Base-by-base conservation (phyloP, 768 basidiomycete genomes). In the Boletellus ananiceps region DNA sequence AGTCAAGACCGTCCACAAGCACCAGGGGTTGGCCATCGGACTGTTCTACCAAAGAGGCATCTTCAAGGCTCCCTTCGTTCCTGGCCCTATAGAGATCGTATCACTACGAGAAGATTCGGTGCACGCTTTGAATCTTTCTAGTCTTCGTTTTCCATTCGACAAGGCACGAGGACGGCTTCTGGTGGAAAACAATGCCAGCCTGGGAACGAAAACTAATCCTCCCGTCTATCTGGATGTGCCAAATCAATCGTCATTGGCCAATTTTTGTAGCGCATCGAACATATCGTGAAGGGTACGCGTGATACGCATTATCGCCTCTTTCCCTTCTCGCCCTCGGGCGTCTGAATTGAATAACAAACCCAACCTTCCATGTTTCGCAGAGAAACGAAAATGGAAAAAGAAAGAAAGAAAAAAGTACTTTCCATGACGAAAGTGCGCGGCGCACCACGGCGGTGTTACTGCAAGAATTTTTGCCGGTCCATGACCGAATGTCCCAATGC, bases 271-370 rank as follows among this genome's bases (percentile, higher is more conserved):
- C n/a, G 21, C 13, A 25, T 49, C 18, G 9, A 48, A 35, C 35
- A 42, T 41, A 37, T 16, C 18, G 18, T 31, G 42, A 25, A 21
- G 18, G 39, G 32, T 8, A 9, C 40, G 38, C 29, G 11, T 39
- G 61, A 63, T 61, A 43, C 55, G 59, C 50, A 32, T 50, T 55
- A 55, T 63, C 60, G 23, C 65, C 54, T 36, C 50, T 40, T 45
- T 35, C 14, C n/a, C 2, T 29, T 38, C 31, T 13, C 19, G 11
- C 21, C 23, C 39, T 44, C 8, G 12, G 19, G 36, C 16, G 21
- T 40, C 19, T 34, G 16, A 33, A 18, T 21, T 8, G 11, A 15
- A 35, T 13, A 16, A 31, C 31, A 29, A 29, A 29, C 29, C 11
- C 46, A 40, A 32, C 3, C 9, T 29, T 18, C 36, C 25, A 29